These are phyloP conservation scores for Nicotiana rustica DNA, from an alignment of 305 asterid species.

Conservation along the genomic window DNA sequence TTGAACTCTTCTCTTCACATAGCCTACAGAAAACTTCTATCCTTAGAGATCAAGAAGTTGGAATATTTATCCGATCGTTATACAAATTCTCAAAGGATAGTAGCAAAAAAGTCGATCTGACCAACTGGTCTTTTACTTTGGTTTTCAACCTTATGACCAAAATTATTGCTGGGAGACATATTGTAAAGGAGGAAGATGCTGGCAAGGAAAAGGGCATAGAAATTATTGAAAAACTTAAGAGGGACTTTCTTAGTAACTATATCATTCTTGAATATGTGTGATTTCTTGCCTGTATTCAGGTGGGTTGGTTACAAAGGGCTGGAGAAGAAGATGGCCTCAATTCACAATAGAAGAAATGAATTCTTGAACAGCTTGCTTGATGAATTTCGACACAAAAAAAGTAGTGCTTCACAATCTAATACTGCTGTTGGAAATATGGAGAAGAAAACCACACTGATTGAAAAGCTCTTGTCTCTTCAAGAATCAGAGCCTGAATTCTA, in stretches of 20 bases:
- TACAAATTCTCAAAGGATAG: conserved; percentile 13
- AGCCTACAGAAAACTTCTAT: conserved; percentile 39
- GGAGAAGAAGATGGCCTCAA: conserved; percentile 33
- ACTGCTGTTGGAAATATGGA: neutral
- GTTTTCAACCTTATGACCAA: conserved; percentile 32
- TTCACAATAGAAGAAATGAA: conserved; percentile 40
- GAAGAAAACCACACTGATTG: conserved; percentile 31
- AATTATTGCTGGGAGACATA: conserved; percentile 37
- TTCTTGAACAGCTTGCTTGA: conserved; percentile 39
- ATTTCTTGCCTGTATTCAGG: conserved; percentile 45
- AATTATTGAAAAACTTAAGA: conserved; percentile 21
- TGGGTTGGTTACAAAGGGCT: conserved; percentile 44
- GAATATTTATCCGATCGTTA: conserved; percentile 29
- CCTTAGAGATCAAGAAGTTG: conserved; percentile 40
- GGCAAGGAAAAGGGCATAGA: conserved; percentile 37
- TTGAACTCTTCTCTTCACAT: conserved; percentile 36
- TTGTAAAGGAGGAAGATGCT: conserved; percentile 34
- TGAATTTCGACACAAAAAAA: conserved; percentile 27
- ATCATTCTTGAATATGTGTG: conserved; percentile 35
- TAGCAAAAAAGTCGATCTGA: conserved; percentile 36
- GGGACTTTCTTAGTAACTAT: conserved; percentile 3
- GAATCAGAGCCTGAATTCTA: conserved; percentile 47
- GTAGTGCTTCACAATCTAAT: neutral
- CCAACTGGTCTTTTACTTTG: conserved; percentile 20
- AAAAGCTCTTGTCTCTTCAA: conserved; percentile 37